Evolutionary conservation across 1,284 basidiomycete genomes (phyloP), one percentile per base, ranked within the genome.

Genomic region (Sanghuangporus sanghuang): DNA sequence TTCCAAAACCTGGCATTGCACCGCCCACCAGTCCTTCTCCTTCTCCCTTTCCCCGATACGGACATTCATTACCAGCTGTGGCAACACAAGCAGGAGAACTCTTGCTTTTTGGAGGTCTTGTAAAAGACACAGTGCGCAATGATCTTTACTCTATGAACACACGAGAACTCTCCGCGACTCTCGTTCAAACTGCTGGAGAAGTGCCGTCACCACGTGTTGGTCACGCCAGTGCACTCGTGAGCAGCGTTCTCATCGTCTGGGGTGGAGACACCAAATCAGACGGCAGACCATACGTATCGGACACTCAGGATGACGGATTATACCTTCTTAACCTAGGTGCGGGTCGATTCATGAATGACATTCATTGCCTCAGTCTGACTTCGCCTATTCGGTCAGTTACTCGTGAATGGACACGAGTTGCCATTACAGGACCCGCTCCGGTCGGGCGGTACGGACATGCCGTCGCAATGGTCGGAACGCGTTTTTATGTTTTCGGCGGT

Each of bases 191-290:
- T 0, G 86, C 85, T 3, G 97, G 97, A 5, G 95, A 97, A 70
- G 81, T 93, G 18, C 97, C 97, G 0, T 86, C 89, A 14, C 89
- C 95, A 0, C 83, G 97, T 68, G 95, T 99, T 16, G 97, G 97
- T 0, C 97, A 99, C 78, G 94, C 96, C 1, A 92, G 92, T 73
- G 96, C 96, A 14, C 87, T 98, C 55, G 94, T 98, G 64, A 95
- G 93, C 75, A 95, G 93, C 71, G 96, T 98, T 55, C 82, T 99
- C 69, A 93, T 99, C 66, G 90, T 98, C 5, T 99, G 97, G 96
- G 97, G 97, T 64, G 97, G 97, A 39, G 97, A 99, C 74, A 99
- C 96, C 2, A 91, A 89, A 76, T 85, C 87, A 12, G 86, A 86
- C 67, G 77, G 78, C 27, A 86, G 85, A 73, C 81, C 85, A 21